Base-by-base conservation (phyloP, 2,329 filamentous ascomycete species). In the Alternaria solani region DNA sequence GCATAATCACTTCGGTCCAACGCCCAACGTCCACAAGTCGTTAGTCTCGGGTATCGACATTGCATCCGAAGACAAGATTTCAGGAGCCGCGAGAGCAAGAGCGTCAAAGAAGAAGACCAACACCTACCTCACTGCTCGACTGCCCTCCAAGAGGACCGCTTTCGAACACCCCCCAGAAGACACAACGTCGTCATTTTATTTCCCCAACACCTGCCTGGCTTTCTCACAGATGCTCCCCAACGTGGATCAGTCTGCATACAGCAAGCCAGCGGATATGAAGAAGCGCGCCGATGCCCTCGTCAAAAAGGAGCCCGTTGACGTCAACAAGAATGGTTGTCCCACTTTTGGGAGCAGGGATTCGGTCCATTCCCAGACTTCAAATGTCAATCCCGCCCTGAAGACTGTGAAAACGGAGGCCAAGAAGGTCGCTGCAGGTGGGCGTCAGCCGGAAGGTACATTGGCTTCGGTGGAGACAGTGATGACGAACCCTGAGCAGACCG, bases 321-420 rank as follows among this genome's bases (percentile, higher is more conserved):
- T 7, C 7, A 39, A 7, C 7, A 20, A 20, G 4, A n/a, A 7
- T 2, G 36, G 11, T 5, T 4, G 7, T 2, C 34, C 14, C 2
- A 5, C 14, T 12, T 36, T 36, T 14, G 32, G 14, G 6, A 16
- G 32, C 32, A 36, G 0, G 32, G 14, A 14, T 3, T 16, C 4
- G 32, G 6, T 0, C 14, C 32, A 14, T 11, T 0, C 5, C 14
- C 32, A 0, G 12, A 12, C 28, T 30, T 11, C 9, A 11, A 0
- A 0, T 30, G 3, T 30, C 28, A 7, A 18, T 7, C 4, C 36
- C 18, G 36, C 36, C 9, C 4, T 8, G 4, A 12, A 39, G 36
- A 39, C 16, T n/a, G 6, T 1, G 1, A 16, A 18, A 2, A 20
- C 18, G 1, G n/a, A 8, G 1, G 7, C 18, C 9, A 8, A 39